These are phyloP conservation scores for Fragilariopsis cylindrus DNA, from an alignment of 108 stramenopile genomes.

Conservation along the genomic window DNA sequence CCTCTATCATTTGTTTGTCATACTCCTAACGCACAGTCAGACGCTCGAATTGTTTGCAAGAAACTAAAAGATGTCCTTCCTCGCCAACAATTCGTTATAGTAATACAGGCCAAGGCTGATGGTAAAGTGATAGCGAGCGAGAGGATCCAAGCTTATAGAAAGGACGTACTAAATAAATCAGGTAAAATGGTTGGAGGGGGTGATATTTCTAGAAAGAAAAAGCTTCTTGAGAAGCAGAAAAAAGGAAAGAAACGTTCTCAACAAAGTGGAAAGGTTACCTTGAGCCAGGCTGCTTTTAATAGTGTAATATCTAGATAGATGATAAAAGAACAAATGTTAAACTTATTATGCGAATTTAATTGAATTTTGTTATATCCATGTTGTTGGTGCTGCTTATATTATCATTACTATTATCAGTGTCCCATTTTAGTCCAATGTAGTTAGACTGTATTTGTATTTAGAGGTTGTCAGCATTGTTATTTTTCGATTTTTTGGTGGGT, in stretches of 20 bases:
- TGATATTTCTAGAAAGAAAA: conserved; percentile 96
- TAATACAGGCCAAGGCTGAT: conserved; percentile 96
- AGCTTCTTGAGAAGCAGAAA: conserved; percentile 98
- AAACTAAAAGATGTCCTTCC: conserved; percentile 92
- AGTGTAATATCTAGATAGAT: conserved; percentile 59
- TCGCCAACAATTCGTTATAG: conserved; percentile 96
- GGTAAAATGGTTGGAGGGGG: conserved; percentile 97
- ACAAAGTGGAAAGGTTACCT: conserved; percentile 86
- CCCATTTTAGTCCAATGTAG: too few species aligned
- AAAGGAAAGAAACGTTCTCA: conserved; percentile 97
- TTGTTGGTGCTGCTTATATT: too few species aligned
- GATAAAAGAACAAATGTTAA: too few species aligned
- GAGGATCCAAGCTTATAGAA: conserved; percentile 90
- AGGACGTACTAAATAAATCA: conserved; percentile 94
- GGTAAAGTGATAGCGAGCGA: conserved; percentile 81
- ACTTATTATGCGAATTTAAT: too few species aligned
- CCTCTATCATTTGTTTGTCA: conserved; percentile 94
- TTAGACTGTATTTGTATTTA: too few species aligned
- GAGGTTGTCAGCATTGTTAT: too few species aligned
- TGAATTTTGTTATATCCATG: too few species aligned
- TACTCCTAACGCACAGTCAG: conserved; percentile 64
- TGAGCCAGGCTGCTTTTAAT: conserved; percentile 97
- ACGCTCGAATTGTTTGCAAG: conserved; percentile 84
- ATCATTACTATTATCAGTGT: too few species aligned
- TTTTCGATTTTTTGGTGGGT: too few species aligned